Evolutionary conservation across 2,329 filamentous ascomycete species (phyloP).

Genomic region (Penicillium sp.): DNA sequence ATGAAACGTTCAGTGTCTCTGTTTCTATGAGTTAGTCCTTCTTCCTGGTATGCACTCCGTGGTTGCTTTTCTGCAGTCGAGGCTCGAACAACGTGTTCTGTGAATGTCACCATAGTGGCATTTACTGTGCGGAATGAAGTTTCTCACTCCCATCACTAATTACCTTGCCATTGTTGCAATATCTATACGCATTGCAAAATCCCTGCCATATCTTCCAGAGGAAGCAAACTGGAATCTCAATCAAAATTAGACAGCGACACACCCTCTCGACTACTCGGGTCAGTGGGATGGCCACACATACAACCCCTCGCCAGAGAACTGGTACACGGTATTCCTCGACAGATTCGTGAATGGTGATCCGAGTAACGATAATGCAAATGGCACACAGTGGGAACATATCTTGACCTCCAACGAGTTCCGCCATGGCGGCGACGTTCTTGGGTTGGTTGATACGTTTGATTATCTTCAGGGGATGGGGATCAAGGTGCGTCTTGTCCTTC

Average conservation of each 20-base stretch:
- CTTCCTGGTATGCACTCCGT: neutral
- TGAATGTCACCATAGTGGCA: neutral
- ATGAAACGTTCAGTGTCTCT: neutral
- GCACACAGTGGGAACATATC: slow-evolving; percentile 61
- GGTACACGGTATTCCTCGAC: slow-evolving; percentile 68
- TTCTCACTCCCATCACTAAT: neutral
- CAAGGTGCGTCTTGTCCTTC: slow-evolving; percentile 44
- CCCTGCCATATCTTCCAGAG: neutral
- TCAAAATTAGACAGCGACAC: slow-evolving; percentile 54
- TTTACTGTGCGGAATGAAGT: neutral
- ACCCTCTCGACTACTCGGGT: slow-evolving; percentile 59
- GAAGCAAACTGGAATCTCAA: slow-evolving; percentile 53
- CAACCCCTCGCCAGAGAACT: slow-evolving; percentile 57
- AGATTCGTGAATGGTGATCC: slow-evolving; percentile 65
- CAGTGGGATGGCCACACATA: slow-evolving; percentile 54
- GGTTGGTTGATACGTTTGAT: slow-evolving; percentile 60
- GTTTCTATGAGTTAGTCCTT: neutral
- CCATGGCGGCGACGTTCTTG: slow-evolving; percentile 62
- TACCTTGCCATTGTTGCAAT: neutral
- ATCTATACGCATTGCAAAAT: neutral
- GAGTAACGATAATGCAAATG: slow-evolving; percentile 62
- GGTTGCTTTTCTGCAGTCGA: neutral
- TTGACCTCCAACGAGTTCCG: slow-evolving; percentile 61
- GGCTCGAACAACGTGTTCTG: neutral
- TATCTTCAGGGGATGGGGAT: slow-evolving; percentile 67